phyloP scores from a whole-genome alignment of 352 stramenopile species.

The Phytophthora melonis region DNA sequence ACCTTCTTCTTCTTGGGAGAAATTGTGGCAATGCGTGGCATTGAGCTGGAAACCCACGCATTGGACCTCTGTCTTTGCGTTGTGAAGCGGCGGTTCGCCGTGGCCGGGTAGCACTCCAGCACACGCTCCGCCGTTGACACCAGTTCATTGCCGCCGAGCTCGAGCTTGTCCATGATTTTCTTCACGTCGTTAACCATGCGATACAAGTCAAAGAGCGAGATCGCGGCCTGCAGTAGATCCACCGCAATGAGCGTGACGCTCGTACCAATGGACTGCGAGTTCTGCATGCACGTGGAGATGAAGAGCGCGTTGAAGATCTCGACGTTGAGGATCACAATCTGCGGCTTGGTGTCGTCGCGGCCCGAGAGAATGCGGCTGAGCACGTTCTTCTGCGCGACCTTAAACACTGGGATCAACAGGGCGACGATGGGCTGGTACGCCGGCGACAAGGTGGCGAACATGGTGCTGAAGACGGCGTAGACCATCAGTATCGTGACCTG shows the following conservation, averaged over 20 bases:
- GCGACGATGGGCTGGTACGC: constrained; percentile 43
- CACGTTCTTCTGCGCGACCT: constrained; percentile 51
- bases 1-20: constrained; percentile 25
- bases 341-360: constrained; percentile 26
- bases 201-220: constrained; percentile 28
- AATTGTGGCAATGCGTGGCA: not conserved
- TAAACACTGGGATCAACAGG: constrained; percentile 48
- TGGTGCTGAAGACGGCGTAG: constrained; percentile 18
- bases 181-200: constrained; percentile 25
- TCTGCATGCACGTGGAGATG: constrained; percentile 34
- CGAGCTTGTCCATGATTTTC: constrained; percentile 13
- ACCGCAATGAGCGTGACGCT: constrained; percentile 31
- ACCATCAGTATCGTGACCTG: constrained; percentile 17
- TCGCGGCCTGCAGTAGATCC: constrained; percentile 22
- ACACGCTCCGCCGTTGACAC: constrained; percentile 14
- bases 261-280: constrained; percentile 23
- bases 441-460: constrained; percentile 22
- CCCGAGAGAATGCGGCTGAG: constrained; percentile 24
- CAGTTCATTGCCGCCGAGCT: constrained; percentile 2
- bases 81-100: not conserved
- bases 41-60: not conserved
- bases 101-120: constrained; percentile 1
- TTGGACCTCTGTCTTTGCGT: not conserved
- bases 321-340: constrained; percentile 37
- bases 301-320: constrained; percentile 44